phyloP scores from a whole-genome alignment of 106 monocot species.

The Narthecium ossifragum region DNA sequence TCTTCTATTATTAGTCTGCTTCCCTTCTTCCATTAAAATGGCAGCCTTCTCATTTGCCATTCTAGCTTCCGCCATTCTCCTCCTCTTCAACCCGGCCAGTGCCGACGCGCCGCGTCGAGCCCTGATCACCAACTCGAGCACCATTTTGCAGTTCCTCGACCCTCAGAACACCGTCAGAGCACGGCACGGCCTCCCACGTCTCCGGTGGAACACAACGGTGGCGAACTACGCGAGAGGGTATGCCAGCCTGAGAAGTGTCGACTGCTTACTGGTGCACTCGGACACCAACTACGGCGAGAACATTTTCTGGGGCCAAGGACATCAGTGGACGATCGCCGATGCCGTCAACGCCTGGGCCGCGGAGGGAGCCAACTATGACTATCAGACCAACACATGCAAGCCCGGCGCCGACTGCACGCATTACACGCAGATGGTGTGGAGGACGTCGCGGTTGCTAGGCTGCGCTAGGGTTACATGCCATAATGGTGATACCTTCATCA shows the following conservation, averaged over 20 bases:
- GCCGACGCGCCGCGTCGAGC: too few relatives aligned
- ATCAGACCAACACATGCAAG: conserved; percentile 18
- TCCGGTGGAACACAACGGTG: conserved; percentile 13
- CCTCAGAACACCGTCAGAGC: conserved; percentile 22
- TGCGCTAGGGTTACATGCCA: conserved; percentile 28
- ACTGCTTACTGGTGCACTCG: conserved; percentile 33
- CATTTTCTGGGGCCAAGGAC: conserved; percentile 29
- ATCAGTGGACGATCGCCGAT: conserved; percentile 13
- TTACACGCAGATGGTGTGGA: conserved; percentile 53
- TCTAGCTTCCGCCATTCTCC: too few relatives aligned
- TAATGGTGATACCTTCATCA: conserved; percentile 20
- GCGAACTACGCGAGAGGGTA: conserved; percentile 16
- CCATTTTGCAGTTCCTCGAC: conserved; percentile 15
- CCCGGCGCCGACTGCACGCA: conserved; percentile 21
- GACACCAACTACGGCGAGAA: conserved; percentile 31
- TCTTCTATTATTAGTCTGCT: too few relatives aligned
- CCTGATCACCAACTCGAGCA: too few relatives aligned
- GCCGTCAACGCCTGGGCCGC: conserved; percentile 32
- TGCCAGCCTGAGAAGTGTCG: conserved; percentile 17
- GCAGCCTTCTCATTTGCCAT: too few relatives aligned
- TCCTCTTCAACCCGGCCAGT: too few relatives aligned
- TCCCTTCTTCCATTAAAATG: too few relatives aligned
- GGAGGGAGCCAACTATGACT: conserved; percentile 28
- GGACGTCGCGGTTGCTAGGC: conserved; percentile 21
- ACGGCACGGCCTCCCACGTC: conserved; percentile 7